Base-by-base conservation (phyloP, 139 green algal species). In the Auxenochlorella protothecoides region DNA sequence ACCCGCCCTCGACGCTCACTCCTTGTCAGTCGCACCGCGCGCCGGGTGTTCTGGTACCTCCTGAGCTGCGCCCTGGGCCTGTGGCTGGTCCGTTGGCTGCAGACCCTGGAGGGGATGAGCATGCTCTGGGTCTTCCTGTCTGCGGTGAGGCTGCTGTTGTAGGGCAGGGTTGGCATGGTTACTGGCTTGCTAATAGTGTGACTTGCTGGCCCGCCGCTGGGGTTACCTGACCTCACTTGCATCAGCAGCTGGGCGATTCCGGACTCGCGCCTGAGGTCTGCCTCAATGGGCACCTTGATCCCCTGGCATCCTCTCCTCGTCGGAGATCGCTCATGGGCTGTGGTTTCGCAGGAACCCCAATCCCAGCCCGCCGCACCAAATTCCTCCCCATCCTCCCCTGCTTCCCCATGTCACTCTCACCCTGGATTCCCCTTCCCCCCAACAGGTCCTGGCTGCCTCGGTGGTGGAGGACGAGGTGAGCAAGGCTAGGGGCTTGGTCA, bases 391-490 rank as follows among this genome's bases (percentile, higher is more conserved):
- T 44, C 27, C 27, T 44, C 27, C 27, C 27, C 27, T 44, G 27
- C 27, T 44, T 44, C 27, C 27, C 27, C 27, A 44, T 44, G 27
- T 44, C 27, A 44, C 27, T 44, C 27, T 44, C 27, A 44, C 27
- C 27, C 27, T 44, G 27, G 27, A 44, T 44, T 44, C 27, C 27
- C 27, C 27, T 52, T 59, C 15, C 0, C 59, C 9, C 55, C 54
- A 53, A 8, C 70, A 83, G 78, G 72, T 86, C 51, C 53, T 85
- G 27, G 74, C 74, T n/a, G 79, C 79, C 3, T 84, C 76, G 5
- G 59, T 80, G 59, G 74, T 85, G 52, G 82, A 87, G 65, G 82
- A 85, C 57, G 66, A 80, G 61, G 71, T 83, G 9, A 56, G 78
- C 4, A 78, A 75, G 61, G 70, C 60, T 51, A 69, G 68, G 62